phyloP scores from a whole-genome alignment of 106 monocot species.

The Acorus gramineus region DNA sequence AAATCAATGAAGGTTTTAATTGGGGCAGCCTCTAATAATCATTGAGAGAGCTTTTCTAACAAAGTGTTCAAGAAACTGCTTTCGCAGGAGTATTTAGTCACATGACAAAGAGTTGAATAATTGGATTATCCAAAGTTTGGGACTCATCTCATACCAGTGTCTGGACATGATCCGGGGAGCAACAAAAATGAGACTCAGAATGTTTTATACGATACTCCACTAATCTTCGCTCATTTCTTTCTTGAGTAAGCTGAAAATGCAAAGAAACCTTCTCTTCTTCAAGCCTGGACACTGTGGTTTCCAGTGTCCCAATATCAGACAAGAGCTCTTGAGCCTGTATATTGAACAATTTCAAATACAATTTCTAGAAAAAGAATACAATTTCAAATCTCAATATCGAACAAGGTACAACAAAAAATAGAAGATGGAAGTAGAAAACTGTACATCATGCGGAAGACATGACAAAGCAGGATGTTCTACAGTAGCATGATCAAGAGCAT shows the following conservation, averaged over 20 bases:
- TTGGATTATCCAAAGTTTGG: too few relatives aligned
- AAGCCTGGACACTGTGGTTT: conserved; percentile 42
- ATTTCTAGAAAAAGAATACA: too few relatives aligned
- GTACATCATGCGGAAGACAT: conserved; percentile 51
- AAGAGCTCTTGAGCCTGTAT: conserved; percentile 62
- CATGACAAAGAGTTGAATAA: too few relatives aligned
- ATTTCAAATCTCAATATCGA: background rate
- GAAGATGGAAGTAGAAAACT: background rate
- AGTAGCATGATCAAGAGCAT: conserved; percentile 54
- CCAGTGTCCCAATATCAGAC: conserved; percentile 52
- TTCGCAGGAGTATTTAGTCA: too few relatives aligned
- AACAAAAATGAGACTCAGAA: conserved; percentile 14
- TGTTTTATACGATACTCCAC: conserved; percentile 57
- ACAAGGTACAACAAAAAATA: background rate
- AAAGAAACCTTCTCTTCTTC: conserved; percentile 67
- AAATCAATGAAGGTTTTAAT: too few relatives aligned
- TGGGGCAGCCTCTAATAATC: too few relatives aligned
- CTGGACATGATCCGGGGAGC: conserved; percentile 8
- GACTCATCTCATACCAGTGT: conserved; percentile 12
- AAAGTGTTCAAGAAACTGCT: too few relatives aligned
- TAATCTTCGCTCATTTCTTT: conserved; percentile 82
- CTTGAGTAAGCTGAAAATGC: conserved; percentile 82
- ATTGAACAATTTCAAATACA: conserved; percentile 2
- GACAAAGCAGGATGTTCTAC: conserved; percentile 30
- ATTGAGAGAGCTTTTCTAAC: too few relatives aligned